Conservation (phyloP, 495 filamentous ascomycete genomes). For the Xylaria venustula region DNA sequence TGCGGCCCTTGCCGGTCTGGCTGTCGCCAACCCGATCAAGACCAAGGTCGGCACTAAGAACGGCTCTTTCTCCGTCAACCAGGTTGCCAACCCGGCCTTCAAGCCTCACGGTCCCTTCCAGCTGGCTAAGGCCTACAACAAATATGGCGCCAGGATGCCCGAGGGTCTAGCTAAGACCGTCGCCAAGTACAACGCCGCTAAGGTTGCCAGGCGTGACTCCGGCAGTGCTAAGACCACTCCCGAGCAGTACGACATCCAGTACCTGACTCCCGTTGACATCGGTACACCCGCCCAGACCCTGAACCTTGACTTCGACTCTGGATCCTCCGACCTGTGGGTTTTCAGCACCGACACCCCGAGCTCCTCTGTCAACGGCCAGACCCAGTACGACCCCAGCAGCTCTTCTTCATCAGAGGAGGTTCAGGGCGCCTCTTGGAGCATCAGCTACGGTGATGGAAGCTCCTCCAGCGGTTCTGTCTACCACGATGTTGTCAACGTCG, state of each 20-base stretch:
- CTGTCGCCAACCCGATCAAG: conserved; percentile 22
- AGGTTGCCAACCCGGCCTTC: conserved; percentile 35
- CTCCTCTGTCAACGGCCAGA: conserved; percentile 52
- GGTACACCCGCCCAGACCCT: conserved; percentile 53
- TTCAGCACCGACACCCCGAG: conserved; percentile 33
- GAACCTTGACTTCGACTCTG: conserved; percentile 70
- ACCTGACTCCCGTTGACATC: conserved; percentile 63
- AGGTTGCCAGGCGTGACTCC: conserved; percentile 50
- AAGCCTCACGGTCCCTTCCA: conserved; percentile 52
- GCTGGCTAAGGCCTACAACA: conserved; percentile 57
- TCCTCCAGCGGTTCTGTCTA: conserved; percentile 65
- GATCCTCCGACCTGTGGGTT: conserved; percentile 66
- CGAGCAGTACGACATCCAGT: conserved; percentile 57
- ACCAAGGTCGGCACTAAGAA: conserved; percentile 24
- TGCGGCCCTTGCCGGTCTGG: conserved; percentile 22
- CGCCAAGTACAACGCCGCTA: conserved; percentile 25
- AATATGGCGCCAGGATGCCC: conserved; percentile 49
- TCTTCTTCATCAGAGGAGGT: conserved; percentile 47
- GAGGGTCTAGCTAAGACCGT: conserved; percentile 33
- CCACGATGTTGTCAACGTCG: conserved; percentile 66
- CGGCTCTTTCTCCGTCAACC: conserved; percentile 28
- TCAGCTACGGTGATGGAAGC: conserved; percentile 69
- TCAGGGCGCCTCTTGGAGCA: conserved; percentile 57
- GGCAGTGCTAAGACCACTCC: conserved; percentile 53
- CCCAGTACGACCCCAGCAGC: conserved; percentile 49